Percentiles rank a stretch among this genome's conserved stretches.
Conservation (phyloP, 2,329 filamentous ascomycete genomes). For the Colletotrichum trifolii region DNA sequence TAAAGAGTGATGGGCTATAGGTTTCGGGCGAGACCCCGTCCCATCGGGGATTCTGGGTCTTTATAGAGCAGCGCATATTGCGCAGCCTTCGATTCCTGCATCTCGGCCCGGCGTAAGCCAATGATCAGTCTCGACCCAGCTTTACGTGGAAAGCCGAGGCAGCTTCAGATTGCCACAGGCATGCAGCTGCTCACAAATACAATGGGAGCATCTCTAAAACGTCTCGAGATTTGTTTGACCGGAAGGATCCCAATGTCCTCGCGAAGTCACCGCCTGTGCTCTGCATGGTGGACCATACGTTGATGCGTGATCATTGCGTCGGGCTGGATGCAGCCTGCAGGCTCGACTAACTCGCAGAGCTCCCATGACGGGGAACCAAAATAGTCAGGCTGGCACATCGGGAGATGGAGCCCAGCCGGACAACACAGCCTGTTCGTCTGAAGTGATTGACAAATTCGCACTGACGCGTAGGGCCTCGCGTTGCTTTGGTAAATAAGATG, state of each 20-base stretch:
- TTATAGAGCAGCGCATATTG: conserved; percentile 13
- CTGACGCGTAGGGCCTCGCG: neutral
- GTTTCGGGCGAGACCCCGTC: neutral
- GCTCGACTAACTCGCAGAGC: no score
- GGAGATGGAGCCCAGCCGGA: neutral
- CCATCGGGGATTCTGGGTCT: neutral
- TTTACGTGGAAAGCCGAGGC: conserved; percentile 11
- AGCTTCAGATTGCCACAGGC: neutral
- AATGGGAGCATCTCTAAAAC: conserved; percentile 13
- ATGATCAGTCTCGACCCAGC: neutral
- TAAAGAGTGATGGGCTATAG: neutral
- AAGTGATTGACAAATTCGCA: conserved; percentile 28
- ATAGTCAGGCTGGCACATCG: neutral
- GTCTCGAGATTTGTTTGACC: conserved; percentile 35
- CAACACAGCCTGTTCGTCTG: conserved; percentile 18
- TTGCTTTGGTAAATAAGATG: neutral
- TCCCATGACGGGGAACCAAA: no score
- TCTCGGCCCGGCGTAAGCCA: neutral
- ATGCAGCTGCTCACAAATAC: conserved; percentile 3
- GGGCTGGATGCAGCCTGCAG: neutral
- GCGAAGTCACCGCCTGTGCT: conserved; percentile 12
- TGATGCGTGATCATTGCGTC: neutral
- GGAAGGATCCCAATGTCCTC: neutral
- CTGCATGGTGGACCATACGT: neutral
- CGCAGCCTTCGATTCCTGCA: neutral